Evolutionary conservation across 176 grass and related monocot genomes (phyloP), one percentile per base, ranked within the genome.

Genomic region (Zea mays): DNA sequence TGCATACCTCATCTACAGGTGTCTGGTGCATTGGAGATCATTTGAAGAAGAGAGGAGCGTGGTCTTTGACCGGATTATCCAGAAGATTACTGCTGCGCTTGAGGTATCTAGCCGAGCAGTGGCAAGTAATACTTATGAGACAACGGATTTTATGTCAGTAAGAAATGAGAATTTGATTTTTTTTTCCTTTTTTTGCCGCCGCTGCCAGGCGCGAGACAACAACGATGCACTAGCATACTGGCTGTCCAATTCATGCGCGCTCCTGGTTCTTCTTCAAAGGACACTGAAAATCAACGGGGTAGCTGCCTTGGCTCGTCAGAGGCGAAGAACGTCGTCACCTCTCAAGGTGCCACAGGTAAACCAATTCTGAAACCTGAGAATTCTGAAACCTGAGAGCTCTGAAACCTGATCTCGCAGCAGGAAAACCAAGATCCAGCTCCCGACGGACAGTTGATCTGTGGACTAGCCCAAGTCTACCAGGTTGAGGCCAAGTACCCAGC

Each of bases 401-500:
- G 20, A 70, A 50, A 11, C 64, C 8, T 62, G 10, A 60, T 61
- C 39, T 68, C 7, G 9, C 56, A 85, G 11, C 66, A 89, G 82
- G 78, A 89, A 81, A 85, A 89, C 16, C 15, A 67, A 67, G 58
- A 64, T 54, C 44, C 83, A 67, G 42, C 45, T 80, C 21, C 83
- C 7, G 77, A 88, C n/a, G 90, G 86, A 56, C 67, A 51, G 40
- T 67, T 92, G 66, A 71, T 71, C 14, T 17, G 48, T 75, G 90
- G 72, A 5, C 62, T 84, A 66, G 69, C 77, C 47, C 84, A 89
- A 44, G 58, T 85, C 69, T 81, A 45, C 46, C 82, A 90, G 77
- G 82, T 93, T 79, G 91, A 93, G 82, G 91, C 91, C 20, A 93
- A 90, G 45, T 93, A 93, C 36, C 91, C 91, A 55, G 85, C 91